These are phyloP conservation scores for Rhizoclosmatium sp. DNA, from an alignment of 192 early-diverging fungal genomes.

Conservation along the genomic window DNA sequence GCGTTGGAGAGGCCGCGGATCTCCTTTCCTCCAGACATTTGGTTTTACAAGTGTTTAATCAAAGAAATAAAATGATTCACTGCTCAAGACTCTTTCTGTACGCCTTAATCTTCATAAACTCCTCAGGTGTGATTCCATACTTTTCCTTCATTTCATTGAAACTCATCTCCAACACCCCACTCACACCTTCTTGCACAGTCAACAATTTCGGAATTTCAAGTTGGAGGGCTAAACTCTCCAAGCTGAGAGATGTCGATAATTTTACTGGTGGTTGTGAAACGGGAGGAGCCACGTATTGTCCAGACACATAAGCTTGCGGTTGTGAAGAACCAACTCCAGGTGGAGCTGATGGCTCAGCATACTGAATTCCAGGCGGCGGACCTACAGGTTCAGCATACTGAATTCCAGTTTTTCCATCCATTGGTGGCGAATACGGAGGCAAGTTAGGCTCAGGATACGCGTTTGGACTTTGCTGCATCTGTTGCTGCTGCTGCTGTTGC, in stretches of 20 bases:
- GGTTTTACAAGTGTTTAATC: not conserved
- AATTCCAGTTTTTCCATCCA: not conserved
- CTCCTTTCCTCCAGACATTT: not conserved
- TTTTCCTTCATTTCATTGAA: constrained; percentile 17
- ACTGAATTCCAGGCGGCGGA: not conserved
- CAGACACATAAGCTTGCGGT: too few relatives aligned
- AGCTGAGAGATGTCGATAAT: not conserved
- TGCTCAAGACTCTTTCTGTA: constrained; percentile 12
- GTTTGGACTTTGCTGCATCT: not conserved
- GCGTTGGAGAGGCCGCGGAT: constrained; percentile 4
- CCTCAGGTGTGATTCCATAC: constrained; percentile 17
- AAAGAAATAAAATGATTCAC: not conserved
- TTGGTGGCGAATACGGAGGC: not conserved
- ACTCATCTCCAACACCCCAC: not conserved
- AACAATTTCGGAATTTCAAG: constrained; percentile 17
- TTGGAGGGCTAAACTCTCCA: constrained; percentile 17
- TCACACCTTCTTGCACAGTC: constrained; percentile 13
- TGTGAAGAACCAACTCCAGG: not conserved
- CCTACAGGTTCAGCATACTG: not conserved
- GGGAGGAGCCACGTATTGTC: not conserved
- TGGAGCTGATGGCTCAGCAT: not conserved
- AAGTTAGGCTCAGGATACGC: not conserved
- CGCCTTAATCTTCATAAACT: constrained; percentile 29
- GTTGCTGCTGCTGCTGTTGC: not conserved
- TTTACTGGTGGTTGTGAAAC: not conserved